phyloP scores from a whole-genome alignment of 75 land plant genomes.

The Cunninghamia lanceolata region DNA sequence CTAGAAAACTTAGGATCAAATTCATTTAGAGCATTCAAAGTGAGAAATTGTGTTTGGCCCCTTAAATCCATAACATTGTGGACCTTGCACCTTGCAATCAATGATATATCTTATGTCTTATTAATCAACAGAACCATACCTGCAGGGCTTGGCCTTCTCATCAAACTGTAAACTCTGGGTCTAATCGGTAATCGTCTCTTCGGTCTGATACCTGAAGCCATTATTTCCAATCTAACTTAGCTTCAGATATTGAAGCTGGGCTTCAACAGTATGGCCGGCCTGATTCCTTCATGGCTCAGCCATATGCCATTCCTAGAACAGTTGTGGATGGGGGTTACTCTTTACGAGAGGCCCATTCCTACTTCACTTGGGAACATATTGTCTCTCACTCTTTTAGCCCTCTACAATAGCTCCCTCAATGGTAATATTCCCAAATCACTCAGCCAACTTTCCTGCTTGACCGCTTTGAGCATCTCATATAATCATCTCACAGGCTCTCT shows the following conservation, averaged over 20 bases:
- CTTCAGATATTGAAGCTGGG: neutral
- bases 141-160: neutral
- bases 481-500: too few species aligned
- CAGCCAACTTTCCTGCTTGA: constrained; percentile 34
- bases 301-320: neutral
- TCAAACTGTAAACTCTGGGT: neutral
- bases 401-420: constrained; percentile 38
- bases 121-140: neutral
- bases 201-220: neutral
- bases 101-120: too few species aligned
- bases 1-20: too few species aligned
- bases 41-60: too few species aligned
- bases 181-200: neutral
- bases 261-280: neutral
- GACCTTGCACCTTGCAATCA: too few species aligned
- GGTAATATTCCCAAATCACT: constrained; percentile 60
- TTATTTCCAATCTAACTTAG: neutral
- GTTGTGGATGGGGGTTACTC: neutral
- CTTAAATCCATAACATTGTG: too few species aligned
- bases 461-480: constrained; percentile 38
- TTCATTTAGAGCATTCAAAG: too few species aligned
- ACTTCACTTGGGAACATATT: constrained; percentile 31
- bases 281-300: neutral
- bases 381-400: constrained; percentile 25
- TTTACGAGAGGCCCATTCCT: constrained; percentile 40